Evolutionary conservation across 1,284 basidiomycete genomes (phyloP).

Genomic region (Polyporus tsugae): DNA sequence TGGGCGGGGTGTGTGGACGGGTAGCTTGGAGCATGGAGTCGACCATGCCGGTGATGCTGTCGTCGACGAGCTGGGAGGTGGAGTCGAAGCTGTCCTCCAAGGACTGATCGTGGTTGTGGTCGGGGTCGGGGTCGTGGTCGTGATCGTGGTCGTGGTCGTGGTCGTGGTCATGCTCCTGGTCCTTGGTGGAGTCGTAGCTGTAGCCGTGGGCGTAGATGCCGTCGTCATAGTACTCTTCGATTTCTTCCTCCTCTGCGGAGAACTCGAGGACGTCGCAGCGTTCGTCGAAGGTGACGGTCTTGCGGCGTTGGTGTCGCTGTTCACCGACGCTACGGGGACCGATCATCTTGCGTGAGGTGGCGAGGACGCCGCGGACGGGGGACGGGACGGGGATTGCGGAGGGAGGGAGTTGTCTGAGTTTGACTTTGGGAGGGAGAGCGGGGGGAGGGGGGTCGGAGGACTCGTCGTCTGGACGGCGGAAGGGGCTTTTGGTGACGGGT

Average conservation of each 20-base stretch:
- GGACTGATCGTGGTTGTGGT: conserved; percentile 38
- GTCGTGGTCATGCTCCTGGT: conserved; percentile 28
- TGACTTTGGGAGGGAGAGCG: conserved; percentile 37
- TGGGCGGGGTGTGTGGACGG: conserved; percentile 36
- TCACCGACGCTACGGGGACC: conserved; percentile 78
- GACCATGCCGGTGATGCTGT: conserved; percentile 69
- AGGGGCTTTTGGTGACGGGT: conserved; percentile 89
- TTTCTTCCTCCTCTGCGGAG: conserved; percentile 56
- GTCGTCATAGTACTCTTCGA: conserved; percentile 52
- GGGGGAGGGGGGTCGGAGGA: conserved; percentile 42
- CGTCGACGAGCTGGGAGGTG: conserved; percentile 52
- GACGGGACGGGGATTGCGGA: conserved; percentile 66
- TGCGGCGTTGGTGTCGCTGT: conserved; percentile 63
- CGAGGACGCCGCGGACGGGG: conserved; percentile 57
- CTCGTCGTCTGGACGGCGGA: conserved; percentile 50
- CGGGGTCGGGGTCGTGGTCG: conserved; percentile 20
- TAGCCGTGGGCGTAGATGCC: conserved; percentile 46
- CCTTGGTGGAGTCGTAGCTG: conserved; percentile 4
- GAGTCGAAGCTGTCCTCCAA: conserved; percentile 29
- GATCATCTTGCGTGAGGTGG: conserved; percentile 75
- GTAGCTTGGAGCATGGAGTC: conserved; percentile 63
- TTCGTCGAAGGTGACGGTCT: conserved; percentile 90
- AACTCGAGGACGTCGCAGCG: conserved; percentile 91
- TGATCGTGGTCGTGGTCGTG: conserved; percentile 24
- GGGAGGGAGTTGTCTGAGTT: conserved; percentile 32